Evolutionary conservation across 1,284 basidiomycete species (phyloP), one percentile per base, ranked within the genome.

Genomic region (Ustanciosporium gigantosporum): DNA sequence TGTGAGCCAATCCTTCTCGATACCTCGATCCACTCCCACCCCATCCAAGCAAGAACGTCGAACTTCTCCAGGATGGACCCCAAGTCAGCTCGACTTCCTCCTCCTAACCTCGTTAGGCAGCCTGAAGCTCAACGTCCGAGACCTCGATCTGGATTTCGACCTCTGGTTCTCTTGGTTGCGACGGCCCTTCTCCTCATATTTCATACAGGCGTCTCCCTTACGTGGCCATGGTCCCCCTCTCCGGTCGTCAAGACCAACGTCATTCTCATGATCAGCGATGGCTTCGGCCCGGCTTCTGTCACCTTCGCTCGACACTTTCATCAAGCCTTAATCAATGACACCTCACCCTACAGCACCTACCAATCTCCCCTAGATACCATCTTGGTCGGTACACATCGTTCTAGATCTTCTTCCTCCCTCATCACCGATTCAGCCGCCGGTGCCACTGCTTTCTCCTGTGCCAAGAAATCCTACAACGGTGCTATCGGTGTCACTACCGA

Each of bases 361-460:
- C 61, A 29, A 9, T 60, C 72, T 0, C 78, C 79, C 1, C 62
- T 79, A 2, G 79, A 79, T 46, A 53, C 51, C 13, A 70, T 79
- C 13, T 56, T 79, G 19, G 70, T 79, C 11, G 79, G 78, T 3
- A 61, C 60, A 2, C 78, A 61, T 23, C 52, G 76, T 48, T 78
- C 78, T 2, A 36, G 77, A 25, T 74, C 72, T 8, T 67, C 73
- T 9, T 70, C 72, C 23, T 75, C 70, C 16, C 68, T 79, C 24
- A 67, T 79, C 31, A 79, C 79, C 13, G 78, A 79, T 52, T 76
- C 74, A 5, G 78, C 78, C 8, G 78, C 78, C 0, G 78, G 78
- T 4, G 78, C 79, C 1, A 79, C 78, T 5, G 78, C 79, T 2
- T 79, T 79, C 39, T 50, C 75, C 16, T 78, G 76, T 41, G 77